Evolutionary conservation across 2,329 filamentous ascomycete genomes (phyloP), one percentile per base, ranked within the genome.

Genomic region (Aspergillus pseudoviridinutans): DNA sequence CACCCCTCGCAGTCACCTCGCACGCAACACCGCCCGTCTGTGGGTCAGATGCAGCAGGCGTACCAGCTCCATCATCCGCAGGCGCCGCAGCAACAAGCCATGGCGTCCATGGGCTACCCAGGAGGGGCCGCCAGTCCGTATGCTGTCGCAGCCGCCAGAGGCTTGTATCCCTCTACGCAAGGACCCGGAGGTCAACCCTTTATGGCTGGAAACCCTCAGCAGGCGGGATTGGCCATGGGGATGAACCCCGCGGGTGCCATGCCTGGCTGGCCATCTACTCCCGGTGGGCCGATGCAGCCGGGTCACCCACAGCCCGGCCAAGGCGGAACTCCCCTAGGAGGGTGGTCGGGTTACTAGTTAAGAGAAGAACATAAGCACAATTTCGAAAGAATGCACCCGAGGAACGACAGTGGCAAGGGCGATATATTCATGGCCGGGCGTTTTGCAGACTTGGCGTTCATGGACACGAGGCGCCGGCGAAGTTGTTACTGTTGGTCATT

Each of bases 1-100:
- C 74, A 75, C 49, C 70, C 71, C 3, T 70, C 71, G 12, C 76
- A 78, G 58, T 78, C 76, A n/a, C 76, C 75, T n/a, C 74, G 74
- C 59, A 75, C 72, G 53, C 71, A 75, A 55, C 65, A 68, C 42
- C 73, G 73, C 20, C 71, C 71, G 29, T 64, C 72, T 29, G 68
- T 68, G 49, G 68, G 72, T 8, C 73, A 73, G 52, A 72, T 77
- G 65, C 70, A 69, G 5, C 72, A 74, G 58, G 66, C 69, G 7
- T 74, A 69, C 52, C 70, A 71, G 46, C 67, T 73, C 61, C 74
- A 73, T 49, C 72, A 74, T 52, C 66, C 66, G 7, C 73, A 75
- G 52, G 59, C 69, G 22, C 64, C 67, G 27, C 73, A 73, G 49
- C 65, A 67, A 50, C 70, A 72, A 46, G 65, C 66, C 14, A 73